Percentiles rank a stretch among this genome's conserved stretches.
Conservation (phyloP, 139 green algal species). For the Microglena sp. region DNA sequence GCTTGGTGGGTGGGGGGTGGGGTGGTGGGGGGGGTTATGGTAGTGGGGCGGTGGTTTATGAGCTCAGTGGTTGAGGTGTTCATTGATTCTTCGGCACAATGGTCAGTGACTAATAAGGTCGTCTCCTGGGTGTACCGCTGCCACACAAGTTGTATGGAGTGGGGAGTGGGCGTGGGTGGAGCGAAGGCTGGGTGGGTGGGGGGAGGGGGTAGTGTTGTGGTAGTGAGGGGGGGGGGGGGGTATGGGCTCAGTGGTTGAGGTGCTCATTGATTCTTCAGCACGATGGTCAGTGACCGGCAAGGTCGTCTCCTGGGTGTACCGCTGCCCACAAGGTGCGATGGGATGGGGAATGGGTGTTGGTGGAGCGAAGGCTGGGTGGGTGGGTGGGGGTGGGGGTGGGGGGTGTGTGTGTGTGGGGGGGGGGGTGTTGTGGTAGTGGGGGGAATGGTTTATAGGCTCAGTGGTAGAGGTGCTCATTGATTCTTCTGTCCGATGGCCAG, state of each 20-base stretch:
- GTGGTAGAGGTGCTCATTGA: conserved; percentile 52
- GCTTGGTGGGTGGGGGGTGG: too few species aligned
- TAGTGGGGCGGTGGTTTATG: too few species aligned
- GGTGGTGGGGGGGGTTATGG: too few species aligned
- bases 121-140: conserved; percentile 33
- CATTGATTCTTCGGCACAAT: conserved; percentile 45
- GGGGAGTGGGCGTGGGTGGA: too few species aligned
- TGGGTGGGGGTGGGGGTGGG: conserved; percentile 54
- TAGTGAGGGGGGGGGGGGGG: too few species aligned
- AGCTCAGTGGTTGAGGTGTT: conserved; percentile 52
- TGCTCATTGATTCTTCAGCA: conserved; percentile 32
- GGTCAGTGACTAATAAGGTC: conserved; percentile 55
- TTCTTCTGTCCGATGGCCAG: conserved; percentile 51
- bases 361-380: too few species aligned
- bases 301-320: conserved; percentile 38
- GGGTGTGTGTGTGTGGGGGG: conserved; percentile 32
- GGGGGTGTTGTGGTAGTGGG: too few species aligned
- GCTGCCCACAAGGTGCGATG: too few species aligned
- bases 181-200: too few species aligned
- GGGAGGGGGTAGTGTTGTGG: too few species aligned
- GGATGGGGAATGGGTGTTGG: too few species aligned
- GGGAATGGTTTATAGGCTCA: conserved; percentile 64
- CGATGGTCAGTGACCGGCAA: conserved; percentile 62
- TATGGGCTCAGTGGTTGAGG: conserved; percentile 62
- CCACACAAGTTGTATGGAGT: too few species aligned